Percentiles rank a stretch among this genome's conserved stretches.
These are phyloP conservation scores for Astrephomene gubernaculifera DNA, from an alignment of 139 green algal genomes.

Conservation along the genomic window DNA sequence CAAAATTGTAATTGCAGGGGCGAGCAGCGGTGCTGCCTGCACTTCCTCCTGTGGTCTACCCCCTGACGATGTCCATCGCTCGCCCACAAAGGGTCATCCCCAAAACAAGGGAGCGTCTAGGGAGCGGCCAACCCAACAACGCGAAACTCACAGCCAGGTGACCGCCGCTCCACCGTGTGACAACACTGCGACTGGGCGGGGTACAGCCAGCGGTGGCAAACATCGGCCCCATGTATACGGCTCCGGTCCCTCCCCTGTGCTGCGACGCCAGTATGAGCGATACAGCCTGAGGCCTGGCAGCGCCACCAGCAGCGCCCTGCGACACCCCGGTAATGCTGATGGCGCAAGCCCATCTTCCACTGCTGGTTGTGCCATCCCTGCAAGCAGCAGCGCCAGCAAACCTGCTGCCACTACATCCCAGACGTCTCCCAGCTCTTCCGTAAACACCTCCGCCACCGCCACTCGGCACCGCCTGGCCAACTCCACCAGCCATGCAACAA, in stretches of 20 bases:
- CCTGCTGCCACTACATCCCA: not conserved
- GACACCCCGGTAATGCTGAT: not conserved
- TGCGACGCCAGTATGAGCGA: not conserved
- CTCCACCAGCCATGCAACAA: too few species aligned
- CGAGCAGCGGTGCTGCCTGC: not conserved
- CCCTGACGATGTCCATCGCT: not conserved
- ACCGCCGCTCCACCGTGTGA: not conserved
- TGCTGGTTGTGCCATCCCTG: not conserved
- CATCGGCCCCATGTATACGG: not conserved
- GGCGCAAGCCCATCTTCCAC: not conserved
- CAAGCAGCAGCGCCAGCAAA: not conserved
- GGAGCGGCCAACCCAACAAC: not conserved
- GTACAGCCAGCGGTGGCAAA: not conserved
- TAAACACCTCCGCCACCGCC: not conserved
- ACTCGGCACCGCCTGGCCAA: too few species aligned
- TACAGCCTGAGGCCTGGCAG: conserved; percentile 6
- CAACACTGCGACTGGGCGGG: not conserved
- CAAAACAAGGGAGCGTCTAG: not conserved
- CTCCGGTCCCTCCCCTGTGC: not conserved
- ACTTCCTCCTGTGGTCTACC: not conserved
- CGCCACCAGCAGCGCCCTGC: not conserved
- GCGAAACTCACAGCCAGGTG: not conserved
- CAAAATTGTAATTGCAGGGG: not conserved
- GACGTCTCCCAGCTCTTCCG: not conserved
- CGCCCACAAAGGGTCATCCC: not conserved